Percentiles rank a stretch among this genome's conserved stretches.
Conservation (phyloP, 345 rosid genomes). For the Jatropha curcas region DNA sequence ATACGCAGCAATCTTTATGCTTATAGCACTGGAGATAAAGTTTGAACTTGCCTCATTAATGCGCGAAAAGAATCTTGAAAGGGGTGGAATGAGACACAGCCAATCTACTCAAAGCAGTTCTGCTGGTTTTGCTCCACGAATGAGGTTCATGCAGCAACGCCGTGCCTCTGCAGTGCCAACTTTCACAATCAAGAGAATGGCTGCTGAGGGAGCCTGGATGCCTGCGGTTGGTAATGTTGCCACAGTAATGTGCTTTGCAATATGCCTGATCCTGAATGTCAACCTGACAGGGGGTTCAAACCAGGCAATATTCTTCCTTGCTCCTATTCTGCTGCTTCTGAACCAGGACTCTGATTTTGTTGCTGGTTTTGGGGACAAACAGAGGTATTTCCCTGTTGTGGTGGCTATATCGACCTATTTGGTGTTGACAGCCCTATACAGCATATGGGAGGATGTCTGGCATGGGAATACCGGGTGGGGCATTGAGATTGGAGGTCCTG, state of each 20-base stretch:
- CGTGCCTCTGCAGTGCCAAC: constrained; percentile 63
- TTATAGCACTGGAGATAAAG: constrained; percentile 89
- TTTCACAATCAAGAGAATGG: constrained; percentile 88
- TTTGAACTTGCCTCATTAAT: constrained; percentile 89
- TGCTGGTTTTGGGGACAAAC: constrained; percentile 97
- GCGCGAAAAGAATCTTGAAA: constrained; percentile 80
- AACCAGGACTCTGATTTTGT: constrained; percentile 98
- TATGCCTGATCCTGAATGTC: constrained; percentile 85
- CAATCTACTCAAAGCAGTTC: constrained; percentile 58
- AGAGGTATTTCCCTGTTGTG: constrained; percentile 94
- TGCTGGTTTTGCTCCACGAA: constrained; percentile 59
- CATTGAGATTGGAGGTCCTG: constrained; percentile 84
- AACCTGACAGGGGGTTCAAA: constrained; percentile 87
- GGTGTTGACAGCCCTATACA: constrained; percentile 63
- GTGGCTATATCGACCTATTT: constrained; percentile 71
- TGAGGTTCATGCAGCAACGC: constrained; percentile 96
- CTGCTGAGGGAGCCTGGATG: constrained; percentile 99
- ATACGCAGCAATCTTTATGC: constrained; percentile 96
- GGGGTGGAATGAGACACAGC: constrained; percentile 60
- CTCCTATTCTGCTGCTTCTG: constrained; percentile 89
- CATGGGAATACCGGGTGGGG: constrained; percentile 92
- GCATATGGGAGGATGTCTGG: constrained; percentile 89
- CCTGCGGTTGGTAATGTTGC: constrained; percentile 96
- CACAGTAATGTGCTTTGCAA: constrained; percentile 90
- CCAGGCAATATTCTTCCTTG: constrained; percentile 93